Evolutionary conservation across 163 green algal genomes (phyloP), one percentile per base, ranked within the genome.

Genomic region (Volvox carteri): DNA sequence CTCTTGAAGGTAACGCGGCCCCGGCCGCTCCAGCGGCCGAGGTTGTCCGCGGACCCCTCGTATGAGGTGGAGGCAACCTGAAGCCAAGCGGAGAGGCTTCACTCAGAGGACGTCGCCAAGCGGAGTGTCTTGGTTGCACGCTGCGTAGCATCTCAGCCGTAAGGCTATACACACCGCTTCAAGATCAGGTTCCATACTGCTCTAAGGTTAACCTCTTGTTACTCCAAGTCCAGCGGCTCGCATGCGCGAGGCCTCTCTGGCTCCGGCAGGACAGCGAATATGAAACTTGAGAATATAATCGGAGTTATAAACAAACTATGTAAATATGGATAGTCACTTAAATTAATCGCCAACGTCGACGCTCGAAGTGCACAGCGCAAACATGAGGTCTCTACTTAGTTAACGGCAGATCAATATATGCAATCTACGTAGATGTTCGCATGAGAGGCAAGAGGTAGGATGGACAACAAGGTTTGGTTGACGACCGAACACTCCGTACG

Each of bases 1-100:
- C 78, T 93, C 48, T 87, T 89, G 25, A 95, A 93, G 1, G 54
- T 77, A 2, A 92, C 94, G 0, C 33, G 41, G 6, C 94, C 94
- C 18, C 74, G 58, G 18, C 94, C 93, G 4, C 93, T 54, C 80
- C 84, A 89, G 16, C 84, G 72, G 2, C 84, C 84, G 12, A 76
- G 52, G 0, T 6, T 25, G 35, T 88, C 83, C 37, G 52, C 67
- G 8, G 67, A 50, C 2, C 83, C 83, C 25, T 62, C 83, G 37
- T 88, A 88, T 0, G 83, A 88, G 25, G 83, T 88, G 37, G 83
- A 88, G 21, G 52, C 83, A 33, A 81, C 67, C 83, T 88, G 68
- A 37, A 28, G 3, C 21, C 39, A 35, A 23, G 33, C 1, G 21
- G 33, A 54, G 18, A 39, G 70, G 37, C 33, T 75, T 75, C 30